Percentiles rank a stretch among this genome's conserved stretches.
Evolutionary conservation across 495 filamentous ascomycete species (phyloP).

Genomic region (Wilcoxina mikolae): DNA sequence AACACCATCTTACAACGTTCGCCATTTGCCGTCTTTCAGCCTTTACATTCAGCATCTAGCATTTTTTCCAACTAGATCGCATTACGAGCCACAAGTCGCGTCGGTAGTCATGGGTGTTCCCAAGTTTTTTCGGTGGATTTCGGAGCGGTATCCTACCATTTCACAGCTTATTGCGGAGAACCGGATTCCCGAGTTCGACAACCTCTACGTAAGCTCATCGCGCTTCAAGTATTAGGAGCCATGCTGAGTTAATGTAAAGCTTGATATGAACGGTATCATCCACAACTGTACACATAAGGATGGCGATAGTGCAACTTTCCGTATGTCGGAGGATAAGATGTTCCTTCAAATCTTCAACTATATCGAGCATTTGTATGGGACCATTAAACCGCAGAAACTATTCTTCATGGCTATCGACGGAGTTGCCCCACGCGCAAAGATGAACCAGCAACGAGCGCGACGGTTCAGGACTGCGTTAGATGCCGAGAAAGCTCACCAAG

Average conservation of each 20-base stretch:
- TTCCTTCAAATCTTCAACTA: conserved; percentile 99
- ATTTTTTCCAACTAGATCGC: background rate
- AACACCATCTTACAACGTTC: too few species aligned
- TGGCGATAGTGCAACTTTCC: conserved; percentile 66
- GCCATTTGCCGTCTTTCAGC: background rate
- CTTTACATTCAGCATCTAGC: background rate
- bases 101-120: conserved; percentile 63
- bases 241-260: conserved; percentile 28
- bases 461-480: conserved; percentile 84
- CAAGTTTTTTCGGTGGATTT: conserved; percentile 88
- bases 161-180: conserved; percentile 98
- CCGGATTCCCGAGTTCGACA: conserved; percentile 97
- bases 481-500: conserved; percentile 72
- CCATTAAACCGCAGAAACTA: conserved; percentile 93
- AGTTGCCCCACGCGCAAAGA: conserved; percentile 94
- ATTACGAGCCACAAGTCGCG: background rate
- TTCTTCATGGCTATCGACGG: conserved; percentile 99
- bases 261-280: conserved; percentile 99
- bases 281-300: conserved; percentile 99
- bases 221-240: background rate
- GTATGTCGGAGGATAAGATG: conserved; percentile 95
- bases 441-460: conserved; percentile 96
- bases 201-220: conserved; percentile 54
- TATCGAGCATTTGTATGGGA: conserved; percentile 95
- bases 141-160: conserved; percentile 96